Percentiles rank a stretch among this genome's conserved stretches.
Conservation (phyloP, 768 basidiomycete genomes). For the Lepiota venenata region DNA sequence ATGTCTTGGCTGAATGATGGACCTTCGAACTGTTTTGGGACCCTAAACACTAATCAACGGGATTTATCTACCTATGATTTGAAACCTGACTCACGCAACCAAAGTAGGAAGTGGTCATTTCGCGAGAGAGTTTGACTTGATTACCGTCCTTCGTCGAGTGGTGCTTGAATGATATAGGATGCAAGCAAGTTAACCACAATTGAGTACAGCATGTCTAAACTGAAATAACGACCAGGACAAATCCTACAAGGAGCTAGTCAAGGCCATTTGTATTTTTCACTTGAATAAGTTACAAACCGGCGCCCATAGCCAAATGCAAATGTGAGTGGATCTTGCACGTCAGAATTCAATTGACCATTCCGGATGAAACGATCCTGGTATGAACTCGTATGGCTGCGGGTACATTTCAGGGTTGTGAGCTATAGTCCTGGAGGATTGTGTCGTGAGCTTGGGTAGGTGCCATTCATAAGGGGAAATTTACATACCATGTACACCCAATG, state of each 20-base stretch:
- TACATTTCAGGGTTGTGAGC: slow-evolving; percentile 17
- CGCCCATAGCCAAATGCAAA: slow-evolving; percentile 14
- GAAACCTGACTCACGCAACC: too few species aligned
- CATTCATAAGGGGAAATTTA: not conserved
- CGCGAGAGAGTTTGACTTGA: slow-evolving; percentile 3
- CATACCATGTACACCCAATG: slow-evolving; percentile 24
- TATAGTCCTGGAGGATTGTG: slow-evolving; percentile 16
- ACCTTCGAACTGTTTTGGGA: not conserved
- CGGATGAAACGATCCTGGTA: slow-evolving; percentile 16
- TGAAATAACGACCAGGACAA: slow-evolving; percentile 33
- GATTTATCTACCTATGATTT: too few species aligned
- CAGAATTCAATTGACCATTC: slow-evolving; percentile 1
- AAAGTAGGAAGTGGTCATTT: too few species aligned
- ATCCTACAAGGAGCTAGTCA: slow-evolving; percentile 12
- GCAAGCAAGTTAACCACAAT: slow-evolving; percentile 30
- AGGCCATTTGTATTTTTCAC: too few species aligned
- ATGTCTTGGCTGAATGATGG: not conserved
- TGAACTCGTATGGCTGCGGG: slow-evolving; percentile 18
- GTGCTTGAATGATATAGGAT: slow-evolving; percentile 24
- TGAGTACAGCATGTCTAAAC: slow-evolving; percentile 23
- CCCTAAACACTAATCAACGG: not conserved
- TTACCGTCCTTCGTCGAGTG: slow-evolving; percentile 17
- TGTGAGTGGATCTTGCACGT: not conserved
- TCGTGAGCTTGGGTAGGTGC: not conserved
- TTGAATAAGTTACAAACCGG: not conserved